These are phyloP conservation scores for Fragaria vesca DNA, from an alignment of 306 rosid species.

Conservation along the genomic window DNA sequence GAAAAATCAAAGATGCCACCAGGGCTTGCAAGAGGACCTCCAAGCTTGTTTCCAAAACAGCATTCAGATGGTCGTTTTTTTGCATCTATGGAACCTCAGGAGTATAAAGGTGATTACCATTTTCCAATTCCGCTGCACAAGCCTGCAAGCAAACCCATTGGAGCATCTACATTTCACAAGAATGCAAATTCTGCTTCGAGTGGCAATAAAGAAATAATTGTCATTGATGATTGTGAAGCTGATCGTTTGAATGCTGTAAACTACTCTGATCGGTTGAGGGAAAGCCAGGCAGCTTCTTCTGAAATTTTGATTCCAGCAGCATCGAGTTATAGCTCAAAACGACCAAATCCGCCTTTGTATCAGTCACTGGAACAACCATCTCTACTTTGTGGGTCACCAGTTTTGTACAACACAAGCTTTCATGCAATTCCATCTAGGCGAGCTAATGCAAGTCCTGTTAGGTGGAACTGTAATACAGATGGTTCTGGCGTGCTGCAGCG, in stretches of 20 bases:
- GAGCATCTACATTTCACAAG: conserved; percentile 22
- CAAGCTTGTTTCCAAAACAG: conserved; percentile 26
- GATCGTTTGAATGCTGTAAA: conserved; percentile 25
- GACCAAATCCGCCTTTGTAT: conserved; percentile 24
- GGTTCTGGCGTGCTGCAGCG: conserved; percentile 28
- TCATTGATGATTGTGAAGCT: conserved; percentile 38
- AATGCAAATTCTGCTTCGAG: conserved; percentile 25
- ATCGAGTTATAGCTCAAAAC: conserved; percentile 26
- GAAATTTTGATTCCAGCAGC: conserved; percentile 24
- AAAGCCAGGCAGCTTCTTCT: conserved; percentile 25
- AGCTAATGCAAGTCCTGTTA: conserved; percentile 32
- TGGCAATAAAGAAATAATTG: conserved; percentile 32
- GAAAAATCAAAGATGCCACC: conserved; percentile 9
- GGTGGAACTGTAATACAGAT: conserved; percentile 40
- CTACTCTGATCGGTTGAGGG: conserved; percentile 32
- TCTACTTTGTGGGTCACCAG: conserved; percentile 24
- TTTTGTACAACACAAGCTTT: conserved; percentile 20
- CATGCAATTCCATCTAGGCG: conserved; percentile 29
- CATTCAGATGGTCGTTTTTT: conserved; percentile 26
- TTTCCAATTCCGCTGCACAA: conserved; percentile 21
- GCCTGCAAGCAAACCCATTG: conserved; percentile 21
- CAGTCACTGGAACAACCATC: conserved; percentile 28
- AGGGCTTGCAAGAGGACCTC: conserved; percentile 23
- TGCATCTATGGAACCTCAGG: conserved; percentile 24
- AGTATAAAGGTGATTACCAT: conserved; percentile 26